These are phyloP conservation scores for Schwanniomyces polymorphus DNA, from an alignment of 805 yeast species.

Conservation along the genomic window DNA sequence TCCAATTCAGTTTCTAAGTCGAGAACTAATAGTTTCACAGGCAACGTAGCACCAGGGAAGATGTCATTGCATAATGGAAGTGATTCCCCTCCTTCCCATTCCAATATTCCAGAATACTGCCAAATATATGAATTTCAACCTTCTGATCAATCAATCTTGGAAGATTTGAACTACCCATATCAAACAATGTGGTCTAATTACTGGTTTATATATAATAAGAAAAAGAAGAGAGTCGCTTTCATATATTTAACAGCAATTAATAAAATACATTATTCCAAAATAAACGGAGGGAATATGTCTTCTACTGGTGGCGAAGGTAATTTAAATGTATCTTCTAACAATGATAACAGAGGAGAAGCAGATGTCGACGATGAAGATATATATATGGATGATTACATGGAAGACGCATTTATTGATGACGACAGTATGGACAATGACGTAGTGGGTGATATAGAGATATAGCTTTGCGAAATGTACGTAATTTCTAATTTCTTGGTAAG, in stretches of 20 bases:
- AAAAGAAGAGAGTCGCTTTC: slow-evolving; percentile 88
- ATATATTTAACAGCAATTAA: slow-evolving; percentile 61
- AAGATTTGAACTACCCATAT: slow-evolving; percentile 52
- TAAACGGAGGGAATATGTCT: slow-evolving; percentile 22
- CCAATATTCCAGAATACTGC: slow-evolving; percentile 41
- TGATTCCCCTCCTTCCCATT: slow-evolving; percentile 15
- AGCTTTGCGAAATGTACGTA: slow-evolving; percentile 5
- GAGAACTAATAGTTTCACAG: slow-evolving; percentile 26
- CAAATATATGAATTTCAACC: slow-evolving; percentile 64
- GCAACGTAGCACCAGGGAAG: slow-evolving; percentile 4
- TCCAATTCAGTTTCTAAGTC: slow-evolving; percentile 21
- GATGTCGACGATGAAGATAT: slow-evolving; percentile 25
- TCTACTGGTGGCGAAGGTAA: slow-evolving; percentile 4
- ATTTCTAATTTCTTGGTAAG: not conserved
- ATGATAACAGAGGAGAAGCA: slow-evolving; percentile 13
- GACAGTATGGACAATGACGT: slow-evolving; percentile 29
- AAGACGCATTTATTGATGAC: slow-evolving; percentile 19
- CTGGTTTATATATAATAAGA: slow-evolving; percentile 91
- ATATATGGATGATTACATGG: slow-evolving; percentile 21
- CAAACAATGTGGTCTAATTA: slow-evolving; percentile 70
- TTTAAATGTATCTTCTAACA: slow-evolving; percentile 6
- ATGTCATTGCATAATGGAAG: slow-evolving; percentile 7
- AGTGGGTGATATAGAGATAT: slow-evolving; percentile 40
- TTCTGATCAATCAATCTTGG: slow-evolving; percentile 58
- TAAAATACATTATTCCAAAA: slow-evolving; percentile 35